These are phyloP conservation scores for Yamadazyma sp. DNA, from an alignment of 1,139 yeast species.

Conservation along the genomic window DNA sequence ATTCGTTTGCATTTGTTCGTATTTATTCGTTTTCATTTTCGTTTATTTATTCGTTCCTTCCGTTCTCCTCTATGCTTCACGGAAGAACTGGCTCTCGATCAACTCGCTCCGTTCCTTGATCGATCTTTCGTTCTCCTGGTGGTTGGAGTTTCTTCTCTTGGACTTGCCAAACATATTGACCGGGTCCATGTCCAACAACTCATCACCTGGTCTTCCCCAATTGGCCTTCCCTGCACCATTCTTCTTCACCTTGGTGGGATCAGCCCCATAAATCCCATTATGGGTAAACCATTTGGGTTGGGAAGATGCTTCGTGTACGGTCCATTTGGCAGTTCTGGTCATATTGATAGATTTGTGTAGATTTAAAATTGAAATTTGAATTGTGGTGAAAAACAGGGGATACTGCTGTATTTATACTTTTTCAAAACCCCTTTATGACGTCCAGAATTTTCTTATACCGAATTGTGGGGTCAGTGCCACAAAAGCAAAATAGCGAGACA, in stretches of 20 bases:
- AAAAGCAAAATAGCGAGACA: too few relatives aligned
- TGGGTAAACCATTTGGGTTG: conserved; percentile 77
- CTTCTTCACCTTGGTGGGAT: conserved; percentile 78
- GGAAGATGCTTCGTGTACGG: conserved; percentile 57
- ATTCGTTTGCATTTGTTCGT: background rate
- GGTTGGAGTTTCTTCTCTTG: conserved; percentile 44
- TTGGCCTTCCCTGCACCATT: conserved; percentile 81
- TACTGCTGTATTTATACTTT: background rate
- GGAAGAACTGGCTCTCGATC: conserved; percentile 21
- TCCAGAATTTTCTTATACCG: background rate
- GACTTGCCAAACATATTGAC: conserved; percentile 24
- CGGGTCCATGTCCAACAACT: conserved; percentile 42
- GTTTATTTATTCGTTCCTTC: background rate
- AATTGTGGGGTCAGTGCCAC: conserved; percentile 1
- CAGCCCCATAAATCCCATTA: conserved; percentile 61
- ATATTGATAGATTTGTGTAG: too few relatives aligned
- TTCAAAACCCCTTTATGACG: background rate
- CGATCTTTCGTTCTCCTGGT: conserved; percentile 29
- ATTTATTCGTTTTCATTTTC: background rate
- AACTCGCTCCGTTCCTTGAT: conserved; percentile 24
- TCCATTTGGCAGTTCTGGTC: conserved; percentile 89
- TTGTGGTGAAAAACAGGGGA: too few relatives aligned
- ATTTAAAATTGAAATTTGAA: too few relatives aligned
- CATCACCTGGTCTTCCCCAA: conserved; percentile 76
- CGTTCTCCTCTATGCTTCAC: background rate